A percentile compares a stretch with the other conserved stretches of the same genome.
Evolutionary conservation across 1,139 yeast genomes (phyloP).

Genomic region (Arxiozyma heterogenica): DNA sequence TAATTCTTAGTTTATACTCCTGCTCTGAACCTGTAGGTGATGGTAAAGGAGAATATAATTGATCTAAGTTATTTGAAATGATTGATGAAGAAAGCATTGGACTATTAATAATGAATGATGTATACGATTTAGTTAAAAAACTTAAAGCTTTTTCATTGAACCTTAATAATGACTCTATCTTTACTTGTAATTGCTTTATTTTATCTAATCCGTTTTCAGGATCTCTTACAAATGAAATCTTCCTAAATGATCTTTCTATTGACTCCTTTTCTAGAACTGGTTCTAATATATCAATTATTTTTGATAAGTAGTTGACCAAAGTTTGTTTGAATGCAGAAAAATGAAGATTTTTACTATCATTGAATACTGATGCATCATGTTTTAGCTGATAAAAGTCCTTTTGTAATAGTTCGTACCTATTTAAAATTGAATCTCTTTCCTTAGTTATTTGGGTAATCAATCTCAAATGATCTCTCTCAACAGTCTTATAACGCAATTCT

Average conservation of each 20-base stretch:
- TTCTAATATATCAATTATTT: constrained; percentile 40
- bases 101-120: constrained; percentile 12
- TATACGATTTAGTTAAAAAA: constrained; percentile 50
- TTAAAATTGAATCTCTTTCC: neutral
- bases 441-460: neutral
- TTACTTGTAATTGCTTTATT: constrained; percentile 6
- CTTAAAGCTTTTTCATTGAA: constrained; percentile 53
- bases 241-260: constrained; percentile 46
- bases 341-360: neutral
- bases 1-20: constrained; percentile 37
- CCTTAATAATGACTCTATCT: constrained; percentile 45
- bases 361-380: neutral
- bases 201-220: neutral
- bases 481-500: neutral
- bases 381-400: neutral
- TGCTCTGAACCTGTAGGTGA: neutral
- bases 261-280: constrained; percentile 53
- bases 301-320: constrained; percentile 35
- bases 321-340: constrained; percentile 15
- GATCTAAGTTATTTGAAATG: neutral
- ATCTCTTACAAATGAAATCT: constrained; percentile 29
- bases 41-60: neutral
- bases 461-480: neutral
- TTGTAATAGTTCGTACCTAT: neutral
- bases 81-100: neutral